Evolutionary conservation across 148 eudicot genomes (phyloP), one percentile per base, ranked within the genome.

Genomic region (Chenopodium quinoa): DNA sequence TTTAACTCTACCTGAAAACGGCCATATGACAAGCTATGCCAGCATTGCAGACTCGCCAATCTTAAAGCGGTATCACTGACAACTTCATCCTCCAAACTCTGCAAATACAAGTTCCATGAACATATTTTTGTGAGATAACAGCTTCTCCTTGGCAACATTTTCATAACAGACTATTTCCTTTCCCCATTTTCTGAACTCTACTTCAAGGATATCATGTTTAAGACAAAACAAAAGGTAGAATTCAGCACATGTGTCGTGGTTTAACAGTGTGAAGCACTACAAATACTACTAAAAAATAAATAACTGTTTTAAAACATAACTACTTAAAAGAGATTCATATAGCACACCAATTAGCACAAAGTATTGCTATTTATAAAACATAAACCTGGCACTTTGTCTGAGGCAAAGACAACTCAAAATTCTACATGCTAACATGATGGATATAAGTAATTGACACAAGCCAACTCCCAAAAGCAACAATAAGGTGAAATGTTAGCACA

Each of bases 11-110:
- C 99, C 97, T 92, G 97, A 84, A 93, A 93, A 76, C 95, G 99
- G 50, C 99, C 99, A 88, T 89, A 90, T 48, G 99, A 95, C 78
- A 95, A 85, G 89, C 99, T 91, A 83, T 93, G 93, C 99, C 97
- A 95, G 82, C 94, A 92, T 81, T 91, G 97, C 79, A 92, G 81
- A 80, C 94, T 91, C 32, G 99, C 94, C 71, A 95, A 78, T 79
- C 90, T 88, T 82, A 93, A 82, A 83, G 93, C 88, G 75, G 88
- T 90, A 79, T 86, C 88, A 80, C 97, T 92, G 75, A 95, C 97
- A 80, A 93, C 87, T 82, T 95, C 93, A 83, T 95, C 99, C 89
- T 93, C 99, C 89, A 95, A 89, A 87, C 99, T 95, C 99, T 95
- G 86, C 79, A 75, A 63, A 70, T 47, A 25, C 37, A 64, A 31